These are phyloP conservation scores for Castanopsis chinensis DNA, from an alignment of 306 rosid species.

Conservation along the genomic window DNA sequence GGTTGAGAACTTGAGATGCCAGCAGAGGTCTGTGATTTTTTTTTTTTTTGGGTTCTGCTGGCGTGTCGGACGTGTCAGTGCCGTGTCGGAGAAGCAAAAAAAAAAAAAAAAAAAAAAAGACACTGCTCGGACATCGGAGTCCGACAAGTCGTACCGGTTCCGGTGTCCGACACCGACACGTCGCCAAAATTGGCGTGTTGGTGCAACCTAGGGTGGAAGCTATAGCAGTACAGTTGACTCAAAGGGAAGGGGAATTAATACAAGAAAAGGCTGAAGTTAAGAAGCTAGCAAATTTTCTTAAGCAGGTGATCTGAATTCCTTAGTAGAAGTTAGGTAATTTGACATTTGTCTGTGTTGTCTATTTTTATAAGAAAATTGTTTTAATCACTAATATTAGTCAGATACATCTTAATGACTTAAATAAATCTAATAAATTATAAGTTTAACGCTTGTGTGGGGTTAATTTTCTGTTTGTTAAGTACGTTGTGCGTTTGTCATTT, in stretches of 20 bases:
- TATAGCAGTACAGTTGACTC: constrained; percentile 86
- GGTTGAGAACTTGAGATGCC: no score
- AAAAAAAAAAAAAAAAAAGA: no score
- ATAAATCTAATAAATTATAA: neutral
- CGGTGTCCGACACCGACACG: no score
- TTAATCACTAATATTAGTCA: neutral
- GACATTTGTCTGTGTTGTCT: neutral
- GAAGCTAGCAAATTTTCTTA: constrained; percentile 91
- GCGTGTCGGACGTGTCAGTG: no score
- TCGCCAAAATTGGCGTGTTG: no score
- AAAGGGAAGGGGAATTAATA: constrained; percentile 58
- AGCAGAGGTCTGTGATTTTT: no score
- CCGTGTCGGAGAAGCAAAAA: no score
- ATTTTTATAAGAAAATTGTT: neutral
- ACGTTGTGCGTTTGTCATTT: neutral
- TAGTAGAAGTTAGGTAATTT: neutral
- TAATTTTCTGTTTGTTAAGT: neutral
- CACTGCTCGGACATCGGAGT: no score
- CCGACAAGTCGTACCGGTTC: no score
- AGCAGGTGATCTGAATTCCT: constrained; percentile 63
- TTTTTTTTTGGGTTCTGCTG: no score
- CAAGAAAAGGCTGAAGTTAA: constrained; percentile 97
- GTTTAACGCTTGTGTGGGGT: neutral
- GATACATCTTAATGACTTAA: neutral
- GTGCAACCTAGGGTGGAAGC: no score